Evolutionary conservation across 306 rosid species (phyloP).

Genomic region (Acacia confusa): DNA sequence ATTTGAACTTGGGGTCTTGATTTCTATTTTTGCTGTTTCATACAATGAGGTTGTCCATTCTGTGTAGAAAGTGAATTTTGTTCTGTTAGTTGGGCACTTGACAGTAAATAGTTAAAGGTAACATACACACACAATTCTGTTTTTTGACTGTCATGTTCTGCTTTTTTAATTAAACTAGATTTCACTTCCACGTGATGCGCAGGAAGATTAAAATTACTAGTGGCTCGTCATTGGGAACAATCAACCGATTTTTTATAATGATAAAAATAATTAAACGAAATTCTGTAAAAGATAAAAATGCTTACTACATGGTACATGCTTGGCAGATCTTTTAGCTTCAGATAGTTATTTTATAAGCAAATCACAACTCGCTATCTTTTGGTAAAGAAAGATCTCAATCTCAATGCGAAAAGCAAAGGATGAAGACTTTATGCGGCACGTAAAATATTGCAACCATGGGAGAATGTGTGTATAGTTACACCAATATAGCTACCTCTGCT

Average conservation of each 20-base stretch:
- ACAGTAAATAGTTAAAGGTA: conserved; percentile 14
- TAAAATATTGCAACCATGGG: too few relatives aligned
- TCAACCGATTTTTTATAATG: too few relatives aligned
- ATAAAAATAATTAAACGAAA: too few relatives aligned
- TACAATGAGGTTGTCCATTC: background rate
- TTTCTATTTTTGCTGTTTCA: background rate
- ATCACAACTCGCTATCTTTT: background rate
- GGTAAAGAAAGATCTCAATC: background rate
- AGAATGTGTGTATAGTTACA: too few relatives aligned
- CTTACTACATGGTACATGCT: background rate
- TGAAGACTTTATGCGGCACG: too few relatives aligned
- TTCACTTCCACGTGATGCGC: too few relatives aligned
- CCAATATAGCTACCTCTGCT: too few relatives aligned
- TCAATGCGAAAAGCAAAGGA: background rate
- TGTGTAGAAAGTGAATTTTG: background rate
- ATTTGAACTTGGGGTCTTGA: background rate
- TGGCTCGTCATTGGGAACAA: too few relatives aligned
- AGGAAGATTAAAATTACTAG: too few relatives aligned
- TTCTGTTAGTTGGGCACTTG: conserved; percentile 3
- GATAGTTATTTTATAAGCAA: background rate
- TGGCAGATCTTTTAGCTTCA: background rate
- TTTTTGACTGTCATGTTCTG: too few relatives aligned
- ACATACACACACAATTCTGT: background rate
- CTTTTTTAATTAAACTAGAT: background rate
- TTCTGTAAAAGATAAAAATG: too few relatives aligned